phyloP scores from a whole-genome alignment of 2,329 filamentous ascomycete species.

The Chrysosporium keratinophilum region DNA sequence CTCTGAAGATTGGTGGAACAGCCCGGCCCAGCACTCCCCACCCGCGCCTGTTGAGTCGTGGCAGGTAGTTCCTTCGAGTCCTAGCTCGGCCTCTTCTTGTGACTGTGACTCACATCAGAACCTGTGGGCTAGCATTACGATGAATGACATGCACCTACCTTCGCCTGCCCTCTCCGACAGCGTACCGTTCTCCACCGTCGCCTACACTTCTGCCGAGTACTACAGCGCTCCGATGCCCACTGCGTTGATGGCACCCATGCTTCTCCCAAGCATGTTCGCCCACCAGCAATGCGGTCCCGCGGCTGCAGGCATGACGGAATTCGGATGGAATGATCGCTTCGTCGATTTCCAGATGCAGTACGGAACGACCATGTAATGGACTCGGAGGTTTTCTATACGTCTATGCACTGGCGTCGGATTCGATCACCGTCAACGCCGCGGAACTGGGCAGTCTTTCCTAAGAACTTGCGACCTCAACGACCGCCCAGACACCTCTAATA shows the following conservation, averaged over 20 bases:
- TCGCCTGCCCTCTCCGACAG: conserved; percentile 74
- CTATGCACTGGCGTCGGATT: conserved; percentile 4
- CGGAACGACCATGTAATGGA: conserved; percentile 63
- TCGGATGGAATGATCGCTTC: conserved; percentile 70
- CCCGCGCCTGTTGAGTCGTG: conserved; percentile 71
- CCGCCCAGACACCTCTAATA: conserved; percentile 6
- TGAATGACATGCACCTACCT: conserved; percentile 61
- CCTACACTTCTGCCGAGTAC: conserved; percentile 51
- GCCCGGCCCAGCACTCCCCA: conserved; percentile 49
- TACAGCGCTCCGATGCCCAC: conserved; percentile 69
- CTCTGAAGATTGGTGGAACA: conserved; percentile 69
- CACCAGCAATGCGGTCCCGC: conserved; percentile 67
- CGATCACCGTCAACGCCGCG: conserved; percentile 13
- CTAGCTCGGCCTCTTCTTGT: conserved; percentile 62
- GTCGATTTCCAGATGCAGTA: conserved; percentile 66
- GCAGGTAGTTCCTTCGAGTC: conserved; percentile 83
- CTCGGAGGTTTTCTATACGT: conserved; percentile 17
- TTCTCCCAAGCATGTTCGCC: conserved; percentile 76
- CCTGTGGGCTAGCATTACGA: conserved; percentile 68
- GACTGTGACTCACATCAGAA: conserved; percentile 63
- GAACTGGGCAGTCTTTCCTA: conserved; percentile 16
- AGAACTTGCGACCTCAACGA: conserved; percentile 25
- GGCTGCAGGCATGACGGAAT: conserved; percentile 62
- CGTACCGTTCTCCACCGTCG: conserved; percentile 62
- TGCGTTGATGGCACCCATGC: conserved; percentile 63